These are phyloP conservation scores for Phytophthora podocarpi DNA, from an alignment of 352 stramenopile species.

Conservation along the genomic window DNA sequence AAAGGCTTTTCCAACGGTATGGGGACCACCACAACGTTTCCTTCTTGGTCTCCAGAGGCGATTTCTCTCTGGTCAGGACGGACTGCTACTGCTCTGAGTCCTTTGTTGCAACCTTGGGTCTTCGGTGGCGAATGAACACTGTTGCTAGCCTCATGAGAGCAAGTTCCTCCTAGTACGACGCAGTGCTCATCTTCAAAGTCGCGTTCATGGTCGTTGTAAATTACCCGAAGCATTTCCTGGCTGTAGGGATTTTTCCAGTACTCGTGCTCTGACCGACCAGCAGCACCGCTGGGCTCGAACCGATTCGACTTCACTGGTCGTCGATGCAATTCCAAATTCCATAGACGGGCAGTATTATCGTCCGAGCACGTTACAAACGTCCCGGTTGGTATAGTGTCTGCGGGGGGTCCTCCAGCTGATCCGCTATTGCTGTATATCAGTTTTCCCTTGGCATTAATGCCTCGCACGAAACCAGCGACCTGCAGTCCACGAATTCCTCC, in stretches of 20 bases:
- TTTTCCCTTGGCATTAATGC: conserved; percentile 64
- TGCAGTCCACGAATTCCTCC: conserved; percentile 70
- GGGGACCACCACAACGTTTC: conserved; percentile 63
- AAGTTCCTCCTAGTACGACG: conserved; percentile 64
- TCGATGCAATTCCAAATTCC: conserved; percentile 83
- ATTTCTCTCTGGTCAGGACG: conserved; percentile 69
- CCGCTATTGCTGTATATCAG: conserved; percentile 50
- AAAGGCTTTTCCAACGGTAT: conserved; percentile 40
- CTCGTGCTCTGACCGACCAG: conserved; percentile 20
- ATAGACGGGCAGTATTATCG: conserved; percentile 89
- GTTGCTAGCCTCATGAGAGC: conserved; percentile 36
- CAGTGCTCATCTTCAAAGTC: conserved; percentile 51
- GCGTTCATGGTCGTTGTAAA: conserved; percentile 60
- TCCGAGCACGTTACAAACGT: conserved; percentile 85
- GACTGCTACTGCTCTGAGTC: conserved; percentile 49
- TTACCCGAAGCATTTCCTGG: conserved; percentile 69
- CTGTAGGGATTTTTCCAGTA: conserved; percentile 74
- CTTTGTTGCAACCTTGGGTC: conserved; percentile 43
- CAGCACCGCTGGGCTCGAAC: conserved; percentile 18
- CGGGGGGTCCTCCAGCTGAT: conserved; percentile 6
- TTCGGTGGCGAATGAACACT: conserved; percentile 55
- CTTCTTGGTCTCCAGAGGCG: conserved; percentile 71
- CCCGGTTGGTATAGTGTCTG: conserved; percentile 48
- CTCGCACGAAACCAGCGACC: conserved; percentile 52
- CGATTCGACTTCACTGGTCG: conserved; percentile 34